A percentile compares a stretch with the other conserved stretches of the same genome.
Conservation (phyloP, 192 early-diverging fungal genomes). For the Backusella tarrabulga region DNA sequence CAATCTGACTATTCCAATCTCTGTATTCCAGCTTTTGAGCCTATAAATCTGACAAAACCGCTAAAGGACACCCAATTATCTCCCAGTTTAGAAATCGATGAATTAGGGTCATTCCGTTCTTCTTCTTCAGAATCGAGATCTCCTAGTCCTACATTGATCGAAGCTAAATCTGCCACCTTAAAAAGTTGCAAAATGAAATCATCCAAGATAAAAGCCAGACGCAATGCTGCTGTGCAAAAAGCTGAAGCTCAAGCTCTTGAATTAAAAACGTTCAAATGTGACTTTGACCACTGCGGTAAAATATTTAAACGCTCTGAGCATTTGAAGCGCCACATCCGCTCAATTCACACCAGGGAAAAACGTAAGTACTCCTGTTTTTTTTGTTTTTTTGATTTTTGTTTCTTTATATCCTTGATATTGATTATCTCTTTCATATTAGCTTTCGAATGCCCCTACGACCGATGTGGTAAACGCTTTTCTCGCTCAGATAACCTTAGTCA, state of each 20-base stretch:
- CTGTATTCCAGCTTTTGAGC: not conserved
- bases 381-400: not conserved
- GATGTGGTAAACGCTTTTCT: slow-evolving; percentile 50
- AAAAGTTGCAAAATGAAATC: slow-evolving; percentile 45
- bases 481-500: slow-evolving; percentile 53
- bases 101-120: not conserved
- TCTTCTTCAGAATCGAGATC: not conserved
- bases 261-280: slow-evolving; percentile 51
- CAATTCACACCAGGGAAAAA: slow-evolving; percentile 58
- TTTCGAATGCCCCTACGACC: slow-evolving; percentile 42
- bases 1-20: not conserved
- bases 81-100: slow-evolving; percentile 1
- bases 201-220: slow-evolving; percentile 49
- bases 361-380: slow-evolving; percentile 39
- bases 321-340: slow-evolving; percentile 55
- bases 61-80: not conserved
- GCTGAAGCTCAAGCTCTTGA: slow-evolving; percentile 25
- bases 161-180: slow-evolving; percentile 41
- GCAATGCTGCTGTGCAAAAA: slow-evolving; percentile 51
- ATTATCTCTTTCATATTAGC: slow-evolving; percentile 24
- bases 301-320: slow-evolving; percentile 60
- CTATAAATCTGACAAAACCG: not conserved
- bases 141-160: slow-evolving; percentile 20
- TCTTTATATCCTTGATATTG: not conserved
- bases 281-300: slow-evolving; percentile 52